phyloP scores from a whole-genome alignment of 2,329 filamentous ascomycete species.

The Samsoniella hepiali region DNA sequence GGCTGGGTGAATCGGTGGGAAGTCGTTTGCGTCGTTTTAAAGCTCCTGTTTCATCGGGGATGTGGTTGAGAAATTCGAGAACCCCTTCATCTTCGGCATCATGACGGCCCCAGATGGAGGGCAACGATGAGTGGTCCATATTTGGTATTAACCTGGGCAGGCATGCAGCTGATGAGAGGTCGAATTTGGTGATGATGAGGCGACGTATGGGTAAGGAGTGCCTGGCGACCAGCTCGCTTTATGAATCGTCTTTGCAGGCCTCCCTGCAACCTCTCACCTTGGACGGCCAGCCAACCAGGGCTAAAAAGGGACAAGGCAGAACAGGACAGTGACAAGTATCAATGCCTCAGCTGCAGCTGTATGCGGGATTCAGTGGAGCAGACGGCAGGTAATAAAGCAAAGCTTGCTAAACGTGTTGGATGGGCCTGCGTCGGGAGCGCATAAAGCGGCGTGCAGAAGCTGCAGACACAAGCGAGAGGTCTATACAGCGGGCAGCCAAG shows the following conservation, averaged over 20 bases:
- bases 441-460: neutral
- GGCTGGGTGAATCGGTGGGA: constrained; percentile 12
- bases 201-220: neutral
- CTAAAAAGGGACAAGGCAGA: neutral
- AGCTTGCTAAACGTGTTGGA: neutral
- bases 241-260: neutral
- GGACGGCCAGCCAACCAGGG: neutral
- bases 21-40: constrained; percentile 10
- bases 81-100: constrained; percentile 37
- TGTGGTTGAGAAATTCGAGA: constrained; percentile 29
- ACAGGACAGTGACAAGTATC: neutral
- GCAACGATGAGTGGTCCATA: constrained; percentile 18
- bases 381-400: neutral
- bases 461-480: neutral
- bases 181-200: neutral
- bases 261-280: constrained; percentile 1
- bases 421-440: neutral
- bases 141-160: neutral
- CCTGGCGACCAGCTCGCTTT: constrained; percentile 9
- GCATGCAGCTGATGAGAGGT: neutral
- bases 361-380: constrained; percentile 11
- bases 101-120: constrained; percentile 33
- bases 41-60: constrained; percentile 25
- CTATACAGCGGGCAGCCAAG: constrained; percentile 8
- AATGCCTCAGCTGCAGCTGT: constrained; percentile 8